Base-by-base conservation (phyloP, 2,329 filamentous ascomycete genomes). In the Aspergillus terreus region DNA sequence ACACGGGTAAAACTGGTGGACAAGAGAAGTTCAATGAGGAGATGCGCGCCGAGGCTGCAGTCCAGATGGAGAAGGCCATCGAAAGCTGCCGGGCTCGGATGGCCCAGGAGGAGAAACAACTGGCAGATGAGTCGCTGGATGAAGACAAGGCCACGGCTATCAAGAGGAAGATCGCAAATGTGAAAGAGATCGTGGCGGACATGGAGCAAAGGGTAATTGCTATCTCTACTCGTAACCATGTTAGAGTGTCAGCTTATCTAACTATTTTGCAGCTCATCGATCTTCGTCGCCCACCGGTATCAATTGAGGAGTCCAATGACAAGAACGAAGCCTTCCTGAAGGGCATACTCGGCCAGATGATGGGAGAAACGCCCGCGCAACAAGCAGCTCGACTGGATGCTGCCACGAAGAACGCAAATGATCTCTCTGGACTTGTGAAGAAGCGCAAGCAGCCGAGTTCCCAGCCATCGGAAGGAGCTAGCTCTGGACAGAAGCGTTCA, bases 31-130 rank as follows among this genome's bases (percentile, higher is more conserved):
- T 84, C 11, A 78, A 85, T 59, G 76, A 80, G 61, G 73, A 71
- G 4, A 74, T 84, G 70, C 75, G 82, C 40, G 76, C 78, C 49
- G 80, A 84, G 63, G 81, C 83, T 12, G 80, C 76, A 0, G 70
- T 69, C 19, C 78, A 86, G 50, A 85, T 84, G 73, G 79, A 84
- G 56, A 77, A 73, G 25, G 83, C 83, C 0, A 84, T 86, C 53
- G 73, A 78, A 32, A 82, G 79, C 55, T 83, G 82, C 58, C 76
- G 76, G 50, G 65, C 77, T 21, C 77, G 82, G 21, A 73, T 85
- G 58, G 60, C 70, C 21, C 78, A 79, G 50, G 82, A 84, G 60
- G 72, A 81, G 54, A 67, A 69, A 11, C 71, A 68, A 15, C 62
- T 83, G 2, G 57, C 40, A 2, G 57, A 62, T 4, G 65, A 71